phyloP scores from a whole-genome alignment of 176 grass and related monocot genomes.

The Aegilops tauschii region DNA sequence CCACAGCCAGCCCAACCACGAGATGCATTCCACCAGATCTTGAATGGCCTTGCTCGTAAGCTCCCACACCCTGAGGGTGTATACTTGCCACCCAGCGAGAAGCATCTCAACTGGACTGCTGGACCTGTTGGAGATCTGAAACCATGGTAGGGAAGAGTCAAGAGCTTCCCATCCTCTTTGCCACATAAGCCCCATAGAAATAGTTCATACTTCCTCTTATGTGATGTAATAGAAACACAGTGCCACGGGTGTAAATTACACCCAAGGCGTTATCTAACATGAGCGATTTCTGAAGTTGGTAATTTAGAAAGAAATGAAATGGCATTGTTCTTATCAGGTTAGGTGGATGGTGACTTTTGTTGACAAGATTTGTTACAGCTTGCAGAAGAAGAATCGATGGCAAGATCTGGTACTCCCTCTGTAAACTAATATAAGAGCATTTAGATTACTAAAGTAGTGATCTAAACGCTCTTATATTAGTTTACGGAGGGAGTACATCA shows the following conservation, averaged over 20 bases:
- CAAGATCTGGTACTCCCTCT: neutral
- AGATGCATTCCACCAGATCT: slow-evolving; percentile 93
- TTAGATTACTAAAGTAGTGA: no score
- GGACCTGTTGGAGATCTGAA: slow-evolving; percentile 89
- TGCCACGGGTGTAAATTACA: slow-evolving; percentile 39
- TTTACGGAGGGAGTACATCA: neutral
- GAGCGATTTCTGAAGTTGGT: slow-evolving; percentile 23
- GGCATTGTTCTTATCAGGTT: slow-evolving; percentile 2
- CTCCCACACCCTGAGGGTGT: slow-evolving; percentile 64
- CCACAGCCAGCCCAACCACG: slow-evolving; percentile 77
- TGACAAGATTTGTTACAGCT: neutral
- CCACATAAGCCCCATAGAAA: slow-evolving; percentile 14
- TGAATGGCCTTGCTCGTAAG: slow-evolving; percentile 92
- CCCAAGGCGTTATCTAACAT: slow-evolving; percentile 31
- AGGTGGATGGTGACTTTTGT: neutral
- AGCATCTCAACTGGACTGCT: slow-evolving; percentile 80
- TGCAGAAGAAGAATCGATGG: neutral
- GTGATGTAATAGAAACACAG: slow-evolving; percentile 29
- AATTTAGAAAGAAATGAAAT: slow-evolving; percentile 31
- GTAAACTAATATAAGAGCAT: no score
- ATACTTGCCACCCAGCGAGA: slow-evolving; percentile 58
- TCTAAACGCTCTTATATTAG: no score
- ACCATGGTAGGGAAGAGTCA: slow-evolving; percentile 51
- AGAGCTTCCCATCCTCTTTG: neutral
- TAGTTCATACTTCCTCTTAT: slow-evolving; percentile 32